Evolutionary conservation across 2,329 filamentous ascomycete species (phyloP).

Genomic region (Ophiostoma sp.): DNA sequence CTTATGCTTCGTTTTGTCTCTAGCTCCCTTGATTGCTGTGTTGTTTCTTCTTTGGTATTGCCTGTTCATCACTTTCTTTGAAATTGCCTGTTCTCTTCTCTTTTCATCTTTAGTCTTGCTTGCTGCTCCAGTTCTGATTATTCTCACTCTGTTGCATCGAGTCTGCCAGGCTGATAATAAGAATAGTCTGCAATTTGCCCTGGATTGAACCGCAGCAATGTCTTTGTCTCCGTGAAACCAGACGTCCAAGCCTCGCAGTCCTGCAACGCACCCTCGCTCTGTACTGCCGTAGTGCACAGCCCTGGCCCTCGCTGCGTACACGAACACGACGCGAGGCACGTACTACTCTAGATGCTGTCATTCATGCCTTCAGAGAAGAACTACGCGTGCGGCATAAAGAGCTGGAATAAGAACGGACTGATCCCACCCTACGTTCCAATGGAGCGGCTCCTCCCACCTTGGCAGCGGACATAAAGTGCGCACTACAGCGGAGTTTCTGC

Average conservation of each 20-base stretch:
- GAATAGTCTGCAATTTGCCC: too few species aligned
- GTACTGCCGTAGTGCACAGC: background rate
- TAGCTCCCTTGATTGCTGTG: background rate
- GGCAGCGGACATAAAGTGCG: slow-evolving; percentile 1
- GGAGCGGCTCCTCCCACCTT: background rate
- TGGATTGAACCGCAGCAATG: too few species aligned
- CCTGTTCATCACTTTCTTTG: background rate
- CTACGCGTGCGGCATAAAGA: too few species aligned
- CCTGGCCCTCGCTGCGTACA: background rate
- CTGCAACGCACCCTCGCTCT: too few species aligned
- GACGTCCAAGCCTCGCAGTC: too few species aligned
- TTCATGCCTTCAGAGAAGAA: too few species aligned
- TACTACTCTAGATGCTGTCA: background rate
- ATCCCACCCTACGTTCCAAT: background rate
- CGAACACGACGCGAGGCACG: background rate
- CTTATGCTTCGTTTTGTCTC: background rate
- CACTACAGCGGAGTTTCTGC: background rate
- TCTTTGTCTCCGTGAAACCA: too few species aligned
- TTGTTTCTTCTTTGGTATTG: too few species aligned
- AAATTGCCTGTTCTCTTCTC: background rate
- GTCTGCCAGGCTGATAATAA: too few species aligned
- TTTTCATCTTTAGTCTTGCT: background rate
- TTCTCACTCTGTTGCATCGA: background rate
- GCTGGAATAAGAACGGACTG: background rate
- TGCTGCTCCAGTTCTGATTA: background rate